Base-by-base conservation (phyloP, 2,329 filamentous ascomycete genomes). In the Myriosclerotinia scirpicola region DNA sequence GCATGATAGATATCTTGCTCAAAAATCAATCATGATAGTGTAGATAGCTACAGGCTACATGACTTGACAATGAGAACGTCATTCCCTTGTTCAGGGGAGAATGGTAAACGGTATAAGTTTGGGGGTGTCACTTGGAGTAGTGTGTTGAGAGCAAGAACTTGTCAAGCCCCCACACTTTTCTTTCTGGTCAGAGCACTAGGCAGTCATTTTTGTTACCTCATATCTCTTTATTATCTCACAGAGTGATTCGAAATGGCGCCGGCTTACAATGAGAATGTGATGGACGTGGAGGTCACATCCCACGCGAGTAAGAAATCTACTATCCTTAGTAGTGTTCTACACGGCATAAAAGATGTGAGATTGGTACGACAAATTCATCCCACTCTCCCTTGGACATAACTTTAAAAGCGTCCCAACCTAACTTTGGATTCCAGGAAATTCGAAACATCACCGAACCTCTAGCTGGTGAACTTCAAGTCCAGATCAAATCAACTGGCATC, bases 401-500 rank as follows among this genome's bases (percentile, higher is more conserved):
- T 26, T 60, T 17, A 53, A 53, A 26, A 44, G 36, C 22, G 3
- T 14, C 3, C 40, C 14, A 22, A 60, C 26, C 26, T 66, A n/a
- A 66, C 42, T 20, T 50, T 50, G 11, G 38, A 15, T 1, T 14
- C 61, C 69, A 86, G 84, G 84, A 87, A 76, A 76, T 77, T 53
- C 79, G 83, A 73, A 81, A 67, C 48, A 80, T 87, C 46, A 65
- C 73, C 59, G 70, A 73, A 44, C 75, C 81, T 44, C 76, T 77
- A 48, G 72, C 78, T 55, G 77, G 78, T 65, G 87, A 90, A 74
- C 81, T 90, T 65, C 88, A 90, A 77, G 82, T 90, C 72, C 82
- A 85, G 71, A 81, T 90, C 76, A 85, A 84, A 72, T 83, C 85
- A 8, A 90, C 88, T 34, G 87, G 88, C 48, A 87, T 90, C 72